Conservation (phyloP, 2,329 filamentous ascomycete genomes). For the Ascochyta clinopodiicola region DNA sequence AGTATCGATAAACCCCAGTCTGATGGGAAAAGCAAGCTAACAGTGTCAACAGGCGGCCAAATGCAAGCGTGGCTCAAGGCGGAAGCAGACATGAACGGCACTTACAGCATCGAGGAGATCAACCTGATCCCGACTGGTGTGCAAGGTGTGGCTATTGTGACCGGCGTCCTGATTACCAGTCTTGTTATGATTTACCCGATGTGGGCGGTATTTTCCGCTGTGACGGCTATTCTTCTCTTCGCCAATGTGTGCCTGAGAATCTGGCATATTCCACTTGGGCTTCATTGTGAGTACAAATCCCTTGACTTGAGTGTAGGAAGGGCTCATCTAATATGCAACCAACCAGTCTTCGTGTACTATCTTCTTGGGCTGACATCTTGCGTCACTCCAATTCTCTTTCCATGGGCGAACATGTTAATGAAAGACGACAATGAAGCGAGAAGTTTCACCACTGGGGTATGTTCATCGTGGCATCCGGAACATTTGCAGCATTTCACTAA, state of each 20-base stretch:
- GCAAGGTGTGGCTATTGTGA: conserved; percentile 54
- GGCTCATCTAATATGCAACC: conserved; percentile 2
- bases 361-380: conserved; percentile 34
- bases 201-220: conserved; percentile 54
- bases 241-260: conserved; percentile 54
- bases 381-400: conserved; percentile 35
- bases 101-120: conserved; percentile 55
- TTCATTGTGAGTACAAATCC: conserved; percentile 35
- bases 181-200: conserved; percentile 57
- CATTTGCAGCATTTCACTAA: neutral
- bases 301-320: too few species aligned
- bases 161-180: conserved; percentile 56
- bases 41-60: conserved; percentile 35
- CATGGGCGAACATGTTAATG: conserved; percentile 36
- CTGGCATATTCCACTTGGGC: conserved; percentile 54
- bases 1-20: neutral
- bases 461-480: neutral
- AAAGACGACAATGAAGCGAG: conserved; percentile 52
- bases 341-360: conserved; percentile 31
- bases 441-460: conserved; percentile 38
- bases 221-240: conserved; percentile 48
- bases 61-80: conserved; percentile 60
- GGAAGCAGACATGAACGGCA: conserved; percentile 38
- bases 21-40: neutral
- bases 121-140: conserved; percentile 58